These are phyloP conservation scores for Vanrija humicola DNA, from an alignment of 1,284 basidiomycete species.

Conservation along the genomic window DNA sequence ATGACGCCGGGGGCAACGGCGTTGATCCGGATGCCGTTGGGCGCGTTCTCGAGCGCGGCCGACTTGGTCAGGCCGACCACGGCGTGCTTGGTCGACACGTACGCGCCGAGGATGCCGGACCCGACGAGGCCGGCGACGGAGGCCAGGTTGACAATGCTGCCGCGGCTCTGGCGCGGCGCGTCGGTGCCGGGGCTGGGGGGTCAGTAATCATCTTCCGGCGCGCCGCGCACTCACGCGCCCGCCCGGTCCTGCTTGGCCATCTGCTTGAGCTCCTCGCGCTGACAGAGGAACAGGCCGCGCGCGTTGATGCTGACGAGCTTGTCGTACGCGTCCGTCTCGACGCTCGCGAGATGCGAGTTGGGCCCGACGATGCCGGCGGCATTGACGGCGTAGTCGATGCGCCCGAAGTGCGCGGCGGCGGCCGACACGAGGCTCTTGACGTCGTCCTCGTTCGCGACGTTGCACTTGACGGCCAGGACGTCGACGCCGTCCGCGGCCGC, in stretches of 20 bases:
- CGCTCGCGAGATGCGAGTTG: conserved; percentile 7
- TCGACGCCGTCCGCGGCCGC: neutral
- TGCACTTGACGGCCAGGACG: conserved; percentile 5
- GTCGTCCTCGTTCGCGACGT: conserved; percentile 9
- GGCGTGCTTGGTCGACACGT: conserved; percentile 21
- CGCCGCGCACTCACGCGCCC: conserved; percentile 1
- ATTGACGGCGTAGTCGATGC: conserved; percentile 36
- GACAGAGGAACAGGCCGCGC: conserved; percentile 15
- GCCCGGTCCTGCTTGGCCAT: conserved; percentile 13
- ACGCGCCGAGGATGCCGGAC: neutral
- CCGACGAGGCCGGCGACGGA: conserved; percentile 8
- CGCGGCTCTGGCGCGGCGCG: conserved; percentile 13
- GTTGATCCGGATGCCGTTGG: conserved; percentile 16
- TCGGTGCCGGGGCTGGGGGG: neutral
- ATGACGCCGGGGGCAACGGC: conserved; percentile 17
- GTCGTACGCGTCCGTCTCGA: conserved; percentile 26
- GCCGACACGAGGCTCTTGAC: conserved; percentile 4
- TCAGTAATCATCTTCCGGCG: neutral
- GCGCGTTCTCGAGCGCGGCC: conserved; percentile 15
- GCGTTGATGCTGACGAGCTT: conserved; percentile 21
- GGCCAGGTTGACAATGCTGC: conserved; percentile 24
- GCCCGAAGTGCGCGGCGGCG: conserved; percentile 15
- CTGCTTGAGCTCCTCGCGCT: conserved; percentile 8
- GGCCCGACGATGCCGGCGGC: conserved; percentile 27
- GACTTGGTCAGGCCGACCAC: conserved; percentile 19